Evolutionary conservation across 192 early-diverging fungal species (phyloP), one percentile per base, ranked within the genome.

Genomic region (Backusella liffmaniae): DNA sequence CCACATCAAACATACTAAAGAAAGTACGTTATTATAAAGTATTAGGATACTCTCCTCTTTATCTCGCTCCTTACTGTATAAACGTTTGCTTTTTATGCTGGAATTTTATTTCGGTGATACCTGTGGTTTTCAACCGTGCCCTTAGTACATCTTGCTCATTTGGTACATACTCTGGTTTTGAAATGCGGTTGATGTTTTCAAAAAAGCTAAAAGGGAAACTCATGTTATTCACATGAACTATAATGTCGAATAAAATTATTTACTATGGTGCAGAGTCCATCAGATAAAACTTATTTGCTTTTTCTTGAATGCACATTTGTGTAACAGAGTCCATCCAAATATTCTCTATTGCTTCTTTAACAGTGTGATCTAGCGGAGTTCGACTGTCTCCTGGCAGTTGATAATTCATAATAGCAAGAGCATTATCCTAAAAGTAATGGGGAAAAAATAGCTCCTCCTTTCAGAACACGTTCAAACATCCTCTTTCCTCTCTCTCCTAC

Each of bases 101-200:
- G 83, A 97, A 97, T 56, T 92, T 91, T 35, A 94, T 97, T 85
- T 99, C 97, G n/a, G 94, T 95, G 76, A 99, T 99, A 75, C 96
- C 96, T 10, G 97, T 98, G 6, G 97, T 97, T 84, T 97, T 99
- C 51, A 96, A 92, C 72, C 97, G 92, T 29, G 97, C 93, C 16
- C 95, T 86, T 73, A 99, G 86, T 29, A 99, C 95, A 81, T 99
- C 97, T 77, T 94, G 93, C 70, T 96, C 96, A 66, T 87, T 95
- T 23, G 97, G 97, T 67, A 92, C 80, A 80, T 97, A 99, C 72
- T 96, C 90, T 37, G 89, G 84, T 41, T 86, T 86, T 39, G 91
- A 93, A 51, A 99, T 94, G 69, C 97, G 89, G 70, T 92, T 91
- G 39, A 99, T 90, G 67, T 96, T 88, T 76, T 91, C 91, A 86